These are phyloP conservation scores for Withania somnifera DNA, from an alignment of 305 asterid species.

Conservation along the genomic window DNA sequence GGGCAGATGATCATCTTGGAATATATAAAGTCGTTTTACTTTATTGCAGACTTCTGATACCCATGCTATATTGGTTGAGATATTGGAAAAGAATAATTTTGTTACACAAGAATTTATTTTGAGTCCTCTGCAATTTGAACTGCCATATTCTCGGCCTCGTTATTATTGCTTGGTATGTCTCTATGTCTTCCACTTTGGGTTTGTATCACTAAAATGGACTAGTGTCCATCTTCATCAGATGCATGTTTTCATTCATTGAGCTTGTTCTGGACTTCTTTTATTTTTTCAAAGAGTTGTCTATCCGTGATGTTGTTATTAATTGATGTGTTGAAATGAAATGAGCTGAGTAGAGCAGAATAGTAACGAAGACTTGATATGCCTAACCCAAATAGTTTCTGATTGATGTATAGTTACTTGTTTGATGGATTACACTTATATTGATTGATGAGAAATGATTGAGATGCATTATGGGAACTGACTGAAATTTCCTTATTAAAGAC, in stretches of 20 bases:
- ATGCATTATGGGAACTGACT: background rate
- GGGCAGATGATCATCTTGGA: background rate
- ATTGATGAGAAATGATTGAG: background rate
- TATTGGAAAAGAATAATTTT: constrained; percentile 59
- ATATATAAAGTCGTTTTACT: background rate
- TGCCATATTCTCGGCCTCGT: constrained; percentile 93
- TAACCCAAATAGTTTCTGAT: background rate
- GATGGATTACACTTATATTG: background rate
- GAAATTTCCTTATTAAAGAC: background rate
- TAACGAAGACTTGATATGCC: background rate
- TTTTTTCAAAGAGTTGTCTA: background rate
- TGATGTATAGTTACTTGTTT: background rate
- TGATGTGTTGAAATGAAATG: background rate
- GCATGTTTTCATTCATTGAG: background rate
- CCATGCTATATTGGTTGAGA: constrained; percentile 59
- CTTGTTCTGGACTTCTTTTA: background rate
- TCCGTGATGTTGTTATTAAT: background rate
- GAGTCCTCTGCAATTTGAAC: constrained; percentile 89
- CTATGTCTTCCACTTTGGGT: constrained; percentile 9
- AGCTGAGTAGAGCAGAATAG: background rate
- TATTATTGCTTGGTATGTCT: constrained; percentile 68
- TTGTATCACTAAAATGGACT: background rate
- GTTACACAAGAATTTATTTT: constrained; percentile 73
- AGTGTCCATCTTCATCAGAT: background rate
- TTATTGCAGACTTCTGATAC: constrained; percentile 79